Base-by-base conservation (phyloP, 2,329 filamentous ascomycete genomes). In the Sordariomycetes sp. region DNA sequence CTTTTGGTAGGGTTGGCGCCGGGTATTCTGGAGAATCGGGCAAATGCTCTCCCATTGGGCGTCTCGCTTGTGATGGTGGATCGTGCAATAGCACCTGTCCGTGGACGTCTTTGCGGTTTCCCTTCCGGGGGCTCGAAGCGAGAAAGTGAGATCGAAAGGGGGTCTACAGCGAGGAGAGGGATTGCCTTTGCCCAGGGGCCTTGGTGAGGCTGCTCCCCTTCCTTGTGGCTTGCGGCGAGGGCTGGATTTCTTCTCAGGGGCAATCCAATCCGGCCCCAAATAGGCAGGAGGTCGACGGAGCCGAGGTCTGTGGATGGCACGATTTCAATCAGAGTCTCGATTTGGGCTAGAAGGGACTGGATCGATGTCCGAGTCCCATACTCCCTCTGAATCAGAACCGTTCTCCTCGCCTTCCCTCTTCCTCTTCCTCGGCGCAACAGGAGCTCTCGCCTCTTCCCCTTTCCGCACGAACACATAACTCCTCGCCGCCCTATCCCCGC, bases 391-490 rank as follows among this genome's bases (percentile, higher is more conserved):
- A n/a, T 62, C 61, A n/a, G 62, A 61, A 34, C 65, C 70, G 3
- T 72, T 70, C 54, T 70, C 67, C 54, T 70, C 69, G 46, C 67
- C 68, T n/a, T 60, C 66, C 52, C 65, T 58, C 65, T 68, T 65
- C 60, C 62, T 64, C 65, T 65, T 68, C 65, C 65, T 69, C 66
- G 65, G 69, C 61, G 61, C 64, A 51, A 59, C 62, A 16, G 63
- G 63, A 24, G 63, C 64, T 46, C 60, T 61, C 32, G 57, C 62
- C 2, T 72, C 72, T 52, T 82, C 82, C 2, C 76, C 82, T 68
- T 81, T 85, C 61, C 77, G 75, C 59, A 82, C 76, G 66, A 87
- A 87, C 5, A 86, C 75, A 65, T 79, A 87, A 65, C 80, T 86
- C 65, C 83, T 74, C 25, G 82, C 75, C 0, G 71, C 60, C 53